Conservation (phyloP, 768 basidiomycete species). For the Boletellus ananas region DNA sequence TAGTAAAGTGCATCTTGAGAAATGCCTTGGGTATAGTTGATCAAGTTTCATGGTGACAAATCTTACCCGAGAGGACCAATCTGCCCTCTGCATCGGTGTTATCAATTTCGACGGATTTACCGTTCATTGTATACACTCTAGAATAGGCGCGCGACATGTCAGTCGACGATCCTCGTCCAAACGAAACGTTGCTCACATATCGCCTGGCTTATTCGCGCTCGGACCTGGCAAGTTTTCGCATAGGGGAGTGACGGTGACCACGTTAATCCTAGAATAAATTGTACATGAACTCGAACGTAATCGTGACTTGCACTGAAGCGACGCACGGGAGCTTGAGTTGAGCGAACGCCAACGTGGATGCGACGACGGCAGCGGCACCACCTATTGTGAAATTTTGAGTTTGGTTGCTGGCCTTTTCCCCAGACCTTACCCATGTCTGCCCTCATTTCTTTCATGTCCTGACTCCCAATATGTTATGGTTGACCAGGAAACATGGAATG, state of each 20-base stretch:
- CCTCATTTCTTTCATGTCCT: slow-evolving; percentile 84
- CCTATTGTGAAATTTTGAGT: slow-evolving; percentile 33
- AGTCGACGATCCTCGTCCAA: neutral
- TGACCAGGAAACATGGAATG: neutral
- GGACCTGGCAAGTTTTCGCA: slow-evolving; percentile 85
- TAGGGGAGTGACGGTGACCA: slow-evolving; percentile 69
- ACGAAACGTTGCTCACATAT: slow-evolving; percentile 50
- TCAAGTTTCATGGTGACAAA: neutral
- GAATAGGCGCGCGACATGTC: neutral
- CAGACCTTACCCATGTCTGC: slow-evolving; percentile 73
- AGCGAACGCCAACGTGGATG: slow-evolving; percentile 73
- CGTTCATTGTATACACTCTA: slow-evolving; percentile 84
- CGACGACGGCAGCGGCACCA: slow-evolving; percentile 76
- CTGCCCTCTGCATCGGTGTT: slow-evolving; percentile 87
- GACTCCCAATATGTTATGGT: neutral
- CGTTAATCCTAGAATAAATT: slow-evolving; percentile 54
- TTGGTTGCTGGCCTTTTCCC: neutral
- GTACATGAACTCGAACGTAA: neutral
- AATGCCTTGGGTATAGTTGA: neutral
- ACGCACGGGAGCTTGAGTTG: slow-evolving; percentile 76
- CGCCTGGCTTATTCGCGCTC: slow-evolving; percentile 69
- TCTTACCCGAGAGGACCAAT: slow-evolving; percentile 64
- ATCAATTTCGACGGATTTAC: slow-evolving; percentile 82
- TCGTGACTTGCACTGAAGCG: neutral
- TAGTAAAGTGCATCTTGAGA: slow-evolving; percentile 77